Evolutionary conservation across 345 rosid genomes (phyloP), one percentile per base, ranked within the genome.

Genomic region (Gossypium mustelinum): DNA sequence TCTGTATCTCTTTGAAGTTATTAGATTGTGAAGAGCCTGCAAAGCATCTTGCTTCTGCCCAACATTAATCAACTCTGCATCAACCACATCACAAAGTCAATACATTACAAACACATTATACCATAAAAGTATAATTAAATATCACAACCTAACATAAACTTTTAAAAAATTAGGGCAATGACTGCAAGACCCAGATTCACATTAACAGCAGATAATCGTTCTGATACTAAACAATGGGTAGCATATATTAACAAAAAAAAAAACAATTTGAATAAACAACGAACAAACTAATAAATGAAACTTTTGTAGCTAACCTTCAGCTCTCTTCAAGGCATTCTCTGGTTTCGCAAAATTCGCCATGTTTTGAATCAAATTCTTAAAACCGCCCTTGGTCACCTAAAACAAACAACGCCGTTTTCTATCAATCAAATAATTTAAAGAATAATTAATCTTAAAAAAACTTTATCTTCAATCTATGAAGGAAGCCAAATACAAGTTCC

Each of bases 41-140:
- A 96, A 77, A 0, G 99, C 99, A 82, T 93, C 99, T 83, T 89
- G 97, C 81, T 93, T 96, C 85, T 96, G 99, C 59, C 99, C 99
- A 61, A 96, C 99, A 81, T 93, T 93, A 73, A 96, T 93, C 83
- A 96, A 73, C 76, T 94, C 99, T 95, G 84, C 77, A 85, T 61
- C 64, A 60, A 77, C 55, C 24, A 39, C 41, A 65, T 45, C 43
- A 39, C 34, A 45, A 73, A 43, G 39, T 58, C 54, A 73, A 22
- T 44, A 41, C 54, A 73, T 13, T 44, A 41, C 14, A 43, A 64
- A 41, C 27, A 41, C 25, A 2, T 25, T 34, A 34, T 34, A 34
- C 41, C 41, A 25, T 59, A 25, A 24, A 25, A 25, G 14, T 24
- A 4, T 24, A 59, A 13, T 63, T 34, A 16, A 34, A 34, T 34